phyloP scores from a whole-genome alignment of 805 yeast genomes.

The Candida dajiaensis region DNA sequence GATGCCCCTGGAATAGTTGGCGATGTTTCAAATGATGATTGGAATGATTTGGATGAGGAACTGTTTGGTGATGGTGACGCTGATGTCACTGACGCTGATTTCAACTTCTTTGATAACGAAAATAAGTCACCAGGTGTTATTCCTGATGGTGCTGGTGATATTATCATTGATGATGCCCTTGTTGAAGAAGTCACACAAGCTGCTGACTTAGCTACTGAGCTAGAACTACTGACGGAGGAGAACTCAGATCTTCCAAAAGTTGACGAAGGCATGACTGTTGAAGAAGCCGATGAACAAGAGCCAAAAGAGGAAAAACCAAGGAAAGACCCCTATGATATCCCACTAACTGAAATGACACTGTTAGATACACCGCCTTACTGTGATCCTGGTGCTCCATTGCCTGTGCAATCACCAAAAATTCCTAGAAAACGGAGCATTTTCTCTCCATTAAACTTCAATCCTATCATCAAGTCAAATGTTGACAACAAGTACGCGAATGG shows the following conservation, averaged over 20 bases:
- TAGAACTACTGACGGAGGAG: conserved; percentile 12
- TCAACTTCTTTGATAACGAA: conserved; percentile 23
- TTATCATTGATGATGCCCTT: conserved; percentile 22
- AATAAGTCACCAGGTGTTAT: conserved; percentile 9
- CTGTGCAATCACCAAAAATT: conserved; percentile 44
- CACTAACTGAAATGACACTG: conserved; percentile 52
- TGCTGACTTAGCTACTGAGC: conserved; percentile 31
- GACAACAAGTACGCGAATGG: conserved; percentile 87
- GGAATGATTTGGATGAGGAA: conserved; percentile 29
- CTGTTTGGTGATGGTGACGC: conserved; percentile 26
- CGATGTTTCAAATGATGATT: conserved; percentile 9
- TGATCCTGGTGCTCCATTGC: conserved; percentile 84
- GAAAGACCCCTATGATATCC: conserved; percentile 39
- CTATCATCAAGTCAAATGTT: conserved; percentile 65
- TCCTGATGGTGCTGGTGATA: conserved; percentile 23
- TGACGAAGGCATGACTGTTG: not conserved
- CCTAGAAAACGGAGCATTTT: conserved; percentile 53
- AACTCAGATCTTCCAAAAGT: not conserved
- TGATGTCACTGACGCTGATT: conserved; percentile 23
- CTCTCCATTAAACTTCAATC: conserved; percentile 79
- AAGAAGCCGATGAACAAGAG: conserved; percentile 8
- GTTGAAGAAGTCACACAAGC: conserved; percentile 27
- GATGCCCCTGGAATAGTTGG: not conserved
- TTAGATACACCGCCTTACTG: conserved; percentile 50
- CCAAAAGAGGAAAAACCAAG: not conserved